Conservation (phyloP, 257 asterid species). For the Solanum sitiens region DNA sequence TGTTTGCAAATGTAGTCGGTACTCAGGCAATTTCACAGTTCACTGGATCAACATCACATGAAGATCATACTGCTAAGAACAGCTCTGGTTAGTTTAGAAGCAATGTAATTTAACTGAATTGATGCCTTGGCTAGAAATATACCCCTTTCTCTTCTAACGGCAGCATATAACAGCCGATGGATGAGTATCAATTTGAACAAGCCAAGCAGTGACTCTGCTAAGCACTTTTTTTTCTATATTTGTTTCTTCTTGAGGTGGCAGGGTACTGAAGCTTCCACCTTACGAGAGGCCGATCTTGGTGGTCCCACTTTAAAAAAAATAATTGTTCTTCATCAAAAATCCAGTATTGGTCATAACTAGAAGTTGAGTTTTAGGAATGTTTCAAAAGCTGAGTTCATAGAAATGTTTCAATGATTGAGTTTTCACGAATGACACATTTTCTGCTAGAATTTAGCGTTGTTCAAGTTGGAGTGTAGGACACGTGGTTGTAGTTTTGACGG, state of each 20-base stretch:
- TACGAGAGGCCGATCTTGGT: background rate
- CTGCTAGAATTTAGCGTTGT: background rate
- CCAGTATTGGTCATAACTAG: background rate
- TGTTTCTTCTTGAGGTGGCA: background rate
- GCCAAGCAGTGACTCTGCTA: background rate
- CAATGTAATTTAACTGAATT: background rate
- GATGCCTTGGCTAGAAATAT: background rate
- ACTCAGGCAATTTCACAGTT: constrained; percentile 80
- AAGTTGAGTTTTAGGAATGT: background rate
- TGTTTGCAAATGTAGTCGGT: constrained; percentile 91
- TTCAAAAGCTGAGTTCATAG: background rate
- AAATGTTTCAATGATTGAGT: background rate
- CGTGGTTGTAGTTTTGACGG: background rate
- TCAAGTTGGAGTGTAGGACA: background rate
- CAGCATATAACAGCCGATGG: background rate
- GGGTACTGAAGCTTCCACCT: background rate
- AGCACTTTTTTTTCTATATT: background rate
- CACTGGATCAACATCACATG: constrained; percentile 23
- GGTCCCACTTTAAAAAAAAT: background rate
- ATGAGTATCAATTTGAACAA: background rate
- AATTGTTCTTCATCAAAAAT: background rate
- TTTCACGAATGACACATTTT: background rate
- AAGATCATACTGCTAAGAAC: constrained; percentile 20
- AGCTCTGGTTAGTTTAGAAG: constrained; percentile 33
- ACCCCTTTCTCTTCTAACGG: background rate